Conservation (phyloP, 805 yeast genomes). For the Starmerella stigmatis region DNA sequence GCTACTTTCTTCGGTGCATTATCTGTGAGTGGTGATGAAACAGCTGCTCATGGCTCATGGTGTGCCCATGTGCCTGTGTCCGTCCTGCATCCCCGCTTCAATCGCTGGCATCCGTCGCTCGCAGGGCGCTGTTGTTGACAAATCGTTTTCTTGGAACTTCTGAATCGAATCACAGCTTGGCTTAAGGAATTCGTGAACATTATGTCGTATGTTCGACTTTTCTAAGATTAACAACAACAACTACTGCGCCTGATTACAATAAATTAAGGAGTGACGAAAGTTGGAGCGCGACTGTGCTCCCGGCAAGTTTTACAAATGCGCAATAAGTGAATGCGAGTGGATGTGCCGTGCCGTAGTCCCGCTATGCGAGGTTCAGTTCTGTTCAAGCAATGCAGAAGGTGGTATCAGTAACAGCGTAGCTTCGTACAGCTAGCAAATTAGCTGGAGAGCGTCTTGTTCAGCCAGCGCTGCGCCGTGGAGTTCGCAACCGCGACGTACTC, state of each 20-base stretch:
- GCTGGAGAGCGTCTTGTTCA: slow-evolving; percentile 2
- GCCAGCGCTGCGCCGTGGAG: neutral
- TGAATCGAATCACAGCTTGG: no score
- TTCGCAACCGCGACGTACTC: slow-evolving; percentile 2
- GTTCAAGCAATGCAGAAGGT: slow-evolving; percentile 2
- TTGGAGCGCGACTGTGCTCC: slow-evolving; percentile 5
- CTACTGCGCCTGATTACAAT: slow-evolving; percentile 6
- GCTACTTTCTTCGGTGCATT: no score
- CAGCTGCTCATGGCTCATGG: no score
- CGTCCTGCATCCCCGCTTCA: no score
- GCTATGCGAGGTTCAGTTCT: neutral
- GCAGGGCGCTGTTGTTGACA: no score
- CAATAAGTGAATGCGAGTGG: slow-evolving; percentile 1
- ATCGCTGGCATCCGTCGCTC: no score
- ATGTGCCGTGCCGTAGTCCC: neutral
- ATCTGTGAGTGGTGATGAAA: no score
- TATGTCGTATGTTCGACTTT: no score
- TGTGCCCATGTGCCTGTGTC: no score
- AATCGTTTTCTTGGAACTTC: no score
- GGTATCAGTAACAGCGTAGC: neutral
- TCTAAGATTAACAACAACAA: slow-evolving; percentile 2
- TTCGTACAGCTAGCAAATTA: neutral
- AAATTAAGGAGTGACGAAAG: slow-evolving; percentile 6
- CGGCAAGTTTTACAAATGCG: slow-evolving; percentile 6
- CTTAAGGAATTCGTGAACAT: no score